phyloP scores from a whole-genome alignment of 352 stramenopile genomes.

The Globisporangium echinulatum region DNA sequence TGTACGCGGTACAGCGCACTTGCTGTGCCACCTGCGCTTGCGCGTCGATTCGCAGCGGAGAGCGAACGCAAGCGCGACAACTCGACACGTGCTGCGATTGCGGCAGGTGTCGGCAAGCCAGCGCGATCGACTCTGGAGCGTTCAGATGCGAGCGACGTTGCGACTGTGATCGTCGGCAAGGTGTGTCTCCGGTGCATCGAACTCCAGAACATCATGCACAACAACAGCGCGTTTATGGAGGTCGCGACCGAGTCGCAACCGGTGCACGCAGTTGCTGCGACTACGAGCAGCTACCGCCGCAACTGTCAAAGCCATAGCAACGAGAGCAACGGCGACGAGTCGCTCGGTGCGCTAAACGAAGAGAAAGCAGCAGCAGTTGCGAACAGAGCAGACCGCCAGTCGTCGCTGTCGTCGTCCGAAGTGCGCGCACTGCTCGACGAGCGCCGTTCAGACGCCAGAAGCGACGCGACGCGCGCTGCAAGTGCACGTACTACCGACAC shows the following conservation, averaged over 20 bases:
- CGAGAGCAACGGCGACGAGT: not conserved
- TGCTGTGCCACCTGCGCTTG: no score
- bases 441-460: not conserved
- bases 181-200: constrained; percentile 56
- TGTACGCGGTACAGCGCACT: constrained; percentile 43
- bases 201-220: constrained; percentile 30
- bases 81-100: not conserved
- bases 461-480: not conserved
- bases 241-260: constrained; percentile 4
- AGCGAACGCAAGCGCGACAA: not conserved
- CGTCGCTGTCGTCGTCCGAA: constrained; percentile 27
- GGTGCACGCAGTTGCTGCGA: no score
- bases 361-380: not conserved
- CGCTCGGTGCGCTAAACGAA: not conserved
- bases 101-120: not conserved
- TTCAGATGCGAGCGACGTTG: not conserved
- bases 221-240: constrained; percentile 21
- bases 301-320: not conserved
- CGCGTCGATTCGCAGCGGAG: no score
- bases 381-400: not conserved
- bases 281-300: not conserved
- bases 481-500: not conserved
- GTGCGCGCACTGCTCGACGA: constrained; percentile 12
- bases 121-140: not conserved
- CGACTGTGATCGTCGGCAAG: constrained; percentile 41